Conservation (phyloP, 495 filamentous ascomycete species). For the Wilcoxina mikolae region DNA sequence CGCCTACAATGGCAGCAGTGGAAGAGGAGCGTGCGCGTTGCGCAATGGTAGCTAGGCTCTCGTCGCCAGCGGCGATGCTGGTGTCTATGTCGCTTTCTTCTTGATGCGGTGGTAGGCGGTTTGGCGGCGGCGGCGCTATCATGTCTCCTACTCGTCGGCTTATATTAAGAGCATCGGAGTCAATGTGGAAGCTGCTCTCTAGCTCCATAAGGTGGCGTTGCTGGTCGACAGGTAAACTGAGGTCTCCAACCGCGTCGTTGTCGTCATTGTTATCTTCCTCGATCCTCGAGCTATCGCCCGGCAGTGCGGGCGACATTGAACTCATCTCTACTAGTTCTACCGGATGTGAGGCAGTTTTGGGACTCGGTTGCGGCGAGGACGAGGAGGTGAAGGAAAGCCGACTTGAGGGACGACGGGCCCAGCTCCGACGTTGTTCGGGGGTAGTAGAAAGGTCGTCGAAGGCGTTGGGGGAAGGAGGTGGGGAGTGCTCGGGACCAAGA, state of each 20-base stretch:
- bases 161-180: constrained; percentile 1
- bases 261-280: background rate
- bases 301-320: constrained; percentile 3
- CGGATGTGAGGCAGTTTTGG: background rate
- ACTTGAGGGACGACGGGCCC: background rate
- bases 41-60: background rate
- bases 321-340: constrained; percentile 3
- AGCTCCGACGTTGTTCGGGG: constrained; percentile 37
- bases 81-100: background rate
- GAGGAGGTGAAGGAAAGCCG: background rate
- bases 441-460: constrained; percentile 42
- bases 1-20: background rate
- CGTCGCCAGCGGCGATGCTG: background rate
- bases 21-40: background rate
- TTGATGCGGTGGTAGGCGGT: background rate
- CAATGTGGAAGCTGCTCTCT: constrained; percentile 23
- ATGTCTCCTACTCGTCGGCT: background rate
- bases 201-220: constrained; percentile 21
- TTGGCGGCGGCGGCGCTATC: background rate
- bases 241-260: background rate
- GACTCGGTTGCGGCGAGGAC: background rate
- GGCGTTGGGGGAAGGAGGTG: background rate
- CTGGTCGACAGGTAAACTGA: constrained; percentile 23
- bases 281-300: constrained; percentile 1
- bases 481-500: background rate